Evolutionary conservation across 257 asterid genomes (phyloP), one percentile per base, ranked within the genome.

Genomic region (Solanum gracilifrons): DNA sequence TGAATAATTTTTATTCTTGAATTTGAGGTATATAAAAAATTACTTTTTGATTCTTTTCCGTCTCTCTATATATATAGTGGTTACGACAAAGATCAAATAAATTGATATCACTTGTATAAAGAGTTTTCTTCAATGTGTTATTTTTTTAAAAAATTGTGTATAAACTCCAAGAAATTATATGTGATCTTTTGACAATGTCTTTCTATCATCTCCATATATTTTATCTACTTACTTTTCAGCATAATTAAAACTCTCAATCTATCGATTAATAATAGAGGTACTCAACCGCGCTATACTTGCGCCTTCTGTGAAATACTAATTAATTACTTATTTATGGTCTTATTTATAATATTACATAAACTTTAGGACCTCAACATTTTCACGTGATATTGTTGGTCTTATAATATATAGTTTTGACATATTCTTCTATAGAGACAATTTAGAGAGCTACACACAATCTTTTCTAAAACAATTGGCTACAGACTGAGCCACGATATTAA

Each of bases 251-350:
- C 21, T 16, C n/a, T 55, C 64, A 20, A 55, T 55, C 64, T 6
- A 55, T 18, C 64, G 2, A 20, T 20, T 55, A 4, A 60, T 23
- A 3, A 20, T 7, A 20, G 11, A 58, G 3, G 0, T 51, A 55
- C 0, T 55, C 11, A 55, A 55, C 0, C 5, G 5, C 4, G 0
- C 62, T 20, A 2, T 23, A 60, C 13, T n/a, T 62, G 0, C 71
- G 3, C 39, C 10, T 37, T 7, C 10, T n/a, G 7, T 62, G 31
- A 32, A 62, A 62, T 62, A 62, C 1, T 9, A 9, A 39, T 39
- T 41, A 41, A 41, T 41, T 41, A 41, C 32, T 43, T 0, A 10
- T 64, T n/a, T n/a, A 9, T 62, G 27, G 3, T 23, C 69, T 62
- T 23, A 23, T 60, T 4, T 62, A 23, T 62, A 62, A 23, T 4